Evolutionary conservation across 2,329 filamentous ascomycete species (phyloP), one percentile per base, ranked within the genome.

Genomic region (Rasamsonia emersonii): DNA sequence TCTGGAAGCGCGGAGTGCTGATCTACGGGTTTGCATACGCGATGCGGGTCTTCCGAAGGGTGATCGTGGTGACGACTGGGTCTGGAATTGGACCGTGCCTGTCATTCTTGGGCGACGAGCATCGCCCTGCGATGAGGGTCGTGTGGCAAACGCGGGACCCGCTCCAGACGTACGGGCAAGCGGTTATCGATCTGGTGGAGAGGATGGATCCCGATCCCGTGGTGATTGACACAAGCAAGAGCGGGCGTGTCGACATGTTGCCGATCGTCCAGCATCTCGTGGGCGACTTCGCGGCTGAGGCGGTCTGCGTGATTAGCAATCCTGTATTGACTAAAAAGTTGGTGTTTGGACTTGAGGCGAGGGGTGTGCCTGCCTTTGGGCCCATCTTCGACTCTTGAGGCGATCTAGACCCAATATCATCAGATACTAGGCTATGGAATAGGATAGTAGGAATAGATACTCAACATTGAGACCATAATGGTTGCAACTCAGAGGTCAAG

Each of bases 381-480:
- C 78, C 82, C 6, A 82, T 86, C 45, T 86, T 79, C 61, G 82
- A 86, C 56, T 76, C 71, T 25, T 76, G 51, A n/a, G n/a, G n/a
- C n/a, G n/a, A n/a, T n/a, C n/a, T n/a, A n/a, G n/a, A n/a, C n/a
- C n/a, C n/a, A n/a, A n/a, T n/a, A n/a, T n/a, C n/a, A n/a, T n/a
- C n/a, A n/a, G n/a, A n/a, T n/a, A n/a, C n/a, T n/a, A n/a, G n/a
- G n/a, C n/a, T n/a, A n/a, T n/a, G n/a, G n/a, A n/a, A n/a, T n/a
- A n/a, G n/a, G n/a, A n/a, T n/a, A n/a, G n/a, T n/a, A n/a, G n/a
- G n/a, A n/a, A n/a, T n/a, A n/a, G n/a, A n/a, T n/a, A n/a, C n/a
- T n/a, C n/a, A n/a, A n/a, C n/a, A n/a, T n/a, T n/a, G n/a, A n/a
- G n/a, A n/a, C n/a, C n/a, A n/a, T n/a, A n/a, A n/a, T n/a, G n/a